A percentile compares a stretch with the other conserved stretches of the same genome.
Evolutionary conservation across 768 basidiomycete genomes (phyloP).

Genomic region (Tulasnella sp.): DNA sequence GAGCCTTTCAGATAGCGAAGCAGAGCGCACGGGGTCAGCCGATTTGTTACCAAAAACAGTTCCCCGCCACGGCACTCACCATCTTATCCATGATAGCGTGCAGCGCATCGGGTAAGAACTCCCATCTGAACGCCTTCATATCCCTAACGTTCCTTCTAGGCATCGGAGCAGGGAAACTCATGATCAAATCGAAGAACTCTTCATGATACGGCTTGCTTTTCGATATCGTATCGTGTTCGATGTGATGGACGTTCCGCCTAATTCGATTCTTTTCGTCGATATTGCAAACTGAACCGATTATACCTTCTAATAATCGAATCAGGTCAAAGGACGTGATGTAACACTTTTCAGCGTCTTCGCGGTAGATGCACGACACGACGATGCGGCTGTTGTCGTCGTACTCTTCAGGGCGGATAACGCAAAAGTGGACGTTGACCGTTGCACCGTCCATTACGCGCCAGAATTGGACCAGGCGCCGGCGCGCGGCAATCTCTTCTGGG

Average conservation of each 20-base stretch:
- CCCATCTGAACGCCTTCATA: conserved; percentile 49
- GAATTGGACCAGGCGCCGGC: conserved; percentile 84
- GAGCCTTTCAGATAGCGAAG: too few species aligned
- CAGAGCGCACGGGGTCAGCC: too few species aligned
- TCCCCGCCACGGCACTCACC: conserved; percentile 29
- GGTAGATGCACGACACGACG: conserved; percentile 92
- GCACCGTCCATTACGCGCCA: conserved; percentile 68
- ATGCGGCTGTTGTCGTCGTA: conserved; percentile 65
- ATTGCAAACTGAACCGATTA: conserved; percentile 65
- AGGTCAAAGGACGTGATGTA: conserved; percentile 95
- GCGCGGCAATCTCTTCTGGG: conserved; percentile 53
- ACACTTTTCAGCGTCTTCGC: conserved; percentile 64
- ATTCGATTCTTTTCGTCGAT: conserved; percentile 98
- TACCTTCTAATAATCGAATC: conserved; percentile 82
- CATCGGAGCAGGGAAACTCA: conserved; percentile 91
- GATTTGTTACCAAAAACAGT: not conserved
- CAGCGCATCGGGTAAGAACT: conserved; percentile 34
- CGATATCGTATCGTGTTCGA: conserved; percentile 81
- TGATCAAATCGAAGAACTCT: conserved; percentile 89
- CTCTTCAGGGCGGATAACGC: conserved; percentile 62
- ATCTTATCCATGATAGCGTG: conserved; percentile 41
- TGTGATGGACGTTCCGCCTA: conserved; percentile 86
- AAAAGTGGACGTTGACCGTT: conserved; percentile 69
- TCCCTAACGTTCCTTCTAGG: conserved; percentile 98
- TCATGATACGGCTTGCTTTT: conserved; percentile 76